These are phyloP conservation scores for Aristolochia fimbriata DNA, from an alignment of 164 flowering plant species.

Conservation along the genomic window DNA sequence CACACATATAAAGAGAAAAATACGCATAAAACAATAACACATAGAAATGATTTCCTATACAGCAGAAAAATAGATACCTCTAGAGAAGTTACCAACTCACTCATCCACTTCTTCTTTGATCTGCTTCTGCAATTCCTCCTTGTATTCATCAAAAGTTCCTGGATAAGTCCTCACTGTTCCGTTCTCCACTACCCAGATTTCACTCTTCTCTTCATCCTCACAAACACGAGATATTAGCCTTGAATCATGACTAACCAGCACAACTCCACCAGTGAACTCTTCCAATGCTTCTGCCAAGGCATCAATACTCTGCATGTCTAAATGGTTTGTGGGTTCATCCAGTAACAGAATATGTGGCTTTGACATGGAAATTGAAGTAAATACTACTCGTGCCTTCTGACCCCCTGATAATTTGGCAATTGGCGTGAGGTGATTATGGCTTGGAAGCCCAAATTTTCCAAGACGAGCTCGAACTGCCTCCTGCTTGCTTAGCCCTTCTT, in stretches of 20 bases:
- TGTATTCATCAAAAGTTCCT: conserved; percentile 69
- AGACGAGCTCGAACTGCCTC: conserved; percentile 81
- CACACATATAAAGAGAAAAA: too few species aligned
- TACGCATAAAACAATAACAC: not conserved
- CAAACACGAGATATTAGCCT: conserved; percentile 76
- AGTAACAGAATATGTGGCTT: conserved; percentile 63
- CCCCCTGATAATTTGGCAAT: conserved; percentile 78
- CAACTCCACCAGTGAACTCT: conserved; percentile 77
- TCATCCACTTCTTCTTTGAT: conserved; percentile 75
- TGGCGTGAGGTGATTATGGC: conserved; percentile 79
- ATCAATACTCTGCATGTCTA: conserved; percentile 87
- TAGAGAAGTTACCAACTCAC: conserved; percentile 10
- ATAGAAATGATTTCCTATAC: conserved; percentile 1
- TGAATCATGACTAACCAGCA: conserved; percentile 76
- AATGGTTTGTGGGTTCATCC: conserved; percentile 28
- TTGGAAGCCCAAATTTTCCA: conserved; percentile 79
- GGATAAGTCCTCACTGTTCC: conserved; percentile 47
- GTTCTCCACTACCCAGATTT: conserved; percentile 68
- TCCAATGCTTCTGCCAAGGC: conserved; percentile 77
- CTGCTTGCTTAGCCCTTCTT: conserved; percentile 75
- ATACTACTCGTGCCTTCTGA: conserved; percentile 67
- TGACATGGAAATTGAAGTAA: conserved; percentile 82
- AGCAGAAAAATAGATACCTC: not conserved
- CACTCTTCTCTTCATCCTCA: conserved; percentile 66
- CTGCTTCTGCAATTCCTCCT: conserved; percentile 56